A percentile compares a stretch with the other conserved stretches of the same genome.
Conservation (phyloP, 2,329 filamentous ascomycete species). For the Ophiostoma sp. region DNA sequence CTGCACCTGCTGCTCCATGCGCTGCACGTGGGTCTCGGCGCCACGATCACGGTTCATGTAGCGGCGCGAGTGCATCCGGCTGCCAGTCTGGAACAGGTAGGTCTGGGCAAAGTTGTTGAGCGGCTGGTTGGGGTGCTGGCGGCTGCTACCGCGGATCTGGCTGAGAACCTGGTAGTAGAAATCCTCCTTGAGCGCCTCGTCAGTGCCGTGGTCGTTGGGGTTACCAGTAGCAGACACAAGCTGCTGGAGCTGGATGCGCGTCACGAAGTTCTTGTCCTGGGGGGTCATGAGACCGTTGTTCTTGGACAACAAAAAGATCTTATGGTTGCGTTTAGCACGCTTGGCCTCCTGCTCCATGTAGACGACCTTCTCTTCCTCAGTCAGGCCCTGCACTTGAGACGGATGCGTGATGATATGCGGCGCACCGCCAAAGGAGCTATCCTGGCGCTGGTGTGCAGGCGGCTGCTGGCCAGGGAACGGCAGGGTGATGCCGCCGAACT, state of each 20-base stretch:
- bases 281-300: slow-evolving; percentile 98
- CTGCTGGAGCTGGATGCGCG: slow-evolving; percentile 93
- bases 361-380: slow-evolving; percentile 75
- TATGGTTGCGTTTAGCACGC: slow-evolving; percentile 94
- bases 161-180: slow-evolving; percentile 99
- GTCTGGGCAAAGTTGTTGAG: slow-evolving; percentile 96
- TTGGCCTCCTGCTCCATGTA: slow-evolving; percentile 89
- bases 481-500: slow-evolving; percentile 31
- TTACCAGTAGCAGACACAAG: slow-evolving; percentile 88
- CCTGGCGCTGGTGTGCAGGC: slow-evolving; percentile 37
- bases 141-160: slow-evolving; percentile 83
- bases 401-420: slow-evolving; percentile 53
- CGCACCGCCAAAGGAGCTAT: slow-evolving; percentile 52
- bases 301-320: slow-evolving; percentile 87
- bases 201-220: slow-evolving; percentile 69
- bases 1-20: slow-evolving; percentile 99
- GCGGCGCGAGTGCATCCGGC: slow-evolving; percentile 66
- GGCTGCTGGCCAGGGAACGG: slow-evolving; percentile 30
- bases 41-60: slow-evolving; percentile 62
- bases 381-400: slow-evolving; percentile 68
- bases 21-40: slow-evolving; percentile 94
- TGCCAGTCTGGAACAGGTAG: slow-evolving; percentile 91
- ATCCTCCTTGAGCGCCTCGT: slow-evolving; percentile 80
- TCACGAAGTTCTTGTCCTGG: slow-evolving; percentile 99
- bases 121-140: slow-evolving; percentile 87